Evolutionary conservation across 192 early-diverging fungal genomes (phyloP).

Genomic region (Podila epigama): DNA sequence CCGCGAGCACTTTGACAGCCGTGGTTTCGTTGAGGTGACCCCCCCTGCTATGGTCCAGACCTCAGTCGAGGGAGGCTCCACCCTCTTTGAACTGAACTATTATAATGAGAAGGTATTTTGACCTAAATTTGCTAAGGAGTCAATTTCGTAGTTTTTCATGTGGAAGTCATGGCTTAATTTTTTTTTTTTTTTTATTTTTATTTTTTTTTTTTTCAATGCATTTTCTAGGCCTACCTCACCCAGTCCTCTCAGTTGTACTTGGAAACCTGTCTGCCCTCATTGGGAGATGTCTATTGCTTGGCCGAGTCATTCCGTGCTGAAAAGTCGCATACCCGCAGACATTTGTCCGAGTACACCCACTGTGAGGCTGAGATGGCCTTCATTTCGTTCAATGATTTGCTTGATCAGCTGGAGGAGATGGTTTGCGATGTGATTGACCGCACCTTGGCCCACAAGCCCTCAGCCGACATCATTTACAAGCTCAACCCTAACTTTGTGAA

Average conservation of each 20-base stretch:
- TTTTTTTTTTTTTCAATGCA: neutral
- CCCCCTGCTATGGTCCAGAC: slow-evolving; percentile 99
- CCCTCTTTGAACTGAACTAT: slow-evolving; percentile 95
- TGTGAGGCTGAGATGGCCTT: slow-evolving; percentile 97
- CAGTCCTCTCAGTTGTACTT: slow-evolving; percentile 99
- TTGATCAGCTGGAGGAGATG: slow-evolving; percentile 90
- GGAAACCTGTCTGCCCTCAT: slow-evolving; percentile 92
- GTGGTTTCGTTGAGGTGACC: slow-evolving; percentile 86
- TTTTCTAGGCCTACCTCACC: slow-evolving; percentile 86
- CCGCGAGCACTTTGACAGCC: slow-evolving; percentile 91
- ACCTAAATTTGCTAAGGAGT: neutral
- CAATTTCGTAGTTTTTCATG: no score
- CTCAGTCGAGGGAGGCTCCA: slow-evolving; percentile 97
- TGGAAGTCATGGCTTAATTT: neutral
- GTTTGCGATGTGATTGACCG: slow-evolving; percentile 82
- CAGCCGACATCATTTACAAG: slow-evolving; percentile 79
- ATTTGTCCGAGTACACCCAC: slow-evolving; percentile 95
- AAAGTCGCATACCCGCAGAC: slow-evolving; percentile 95
- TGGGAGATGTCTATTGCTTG: slow-evolving; percentile 97
- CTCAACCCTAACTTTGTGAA: slow-evolving; percentile 91
- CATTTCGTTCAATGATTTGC: slow-evolving; percentile 90
- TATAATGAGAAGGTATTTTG: slow-evolving; percentile 83
- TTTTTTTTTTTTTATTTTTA: slow-evolving; percentile 18
- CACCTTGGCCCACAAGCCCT: slow-evolving; percentile 78
- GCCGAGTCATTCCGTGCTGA: slow-evolving; percentile 98